Evolutionary conservation across 1,284 basidiomycete species (phyloP).

Genomic region (Fomitopsis palustris): DNA sequence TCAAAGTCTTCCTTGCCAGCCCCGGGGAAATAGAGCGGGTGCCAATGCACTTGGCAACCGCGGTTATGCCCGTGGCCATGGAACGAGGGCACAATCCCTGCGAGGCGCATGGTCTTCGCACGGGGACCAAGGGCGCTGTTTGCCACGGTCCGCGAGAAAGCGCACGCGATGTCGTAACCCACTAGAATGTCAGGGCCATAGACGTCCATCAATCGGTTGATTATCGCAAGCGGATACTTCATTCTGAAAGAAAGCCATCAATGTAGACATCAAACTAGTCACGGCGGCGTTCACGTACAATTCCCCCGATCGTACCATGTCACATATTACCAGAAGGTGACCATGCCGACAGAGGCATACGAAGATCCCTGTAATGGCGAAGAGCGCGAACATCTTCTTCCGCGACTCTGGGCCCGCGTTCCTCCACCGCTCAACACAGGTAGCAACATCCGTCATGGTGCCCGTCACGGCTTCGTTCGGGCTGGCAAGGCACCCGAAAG

Average conservation of each 20-base stretch:
- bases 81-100: constrained; percentile 16
- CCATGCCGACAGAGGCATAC: constrained; percentile 14
- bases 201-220: constrained; percentile 22
- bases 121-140: constrained; percentile 21
- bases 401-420: constrained; percentile 20
- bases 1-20: constrained; percentile 37
- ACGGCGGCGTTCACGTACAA: constrained; percentile 21
- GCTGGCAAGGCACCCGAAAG: neutral
- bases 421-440: constrained; percentile 16
- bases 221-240: constrained; percentile 32
- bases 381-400: constrained; percentile 30
- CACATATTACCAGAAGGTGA: constrained; percentile 26
- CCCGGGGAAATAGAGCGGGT: constrained; percentile 27
- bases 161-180: constrained; percentile 36
- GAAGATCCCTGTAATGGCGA: constrained; percentile 33
- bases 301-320: constrained; percentile 36
- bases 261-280: no score
- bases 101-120: constrained; percentile 1
- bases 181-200: constrained; percentile 18
- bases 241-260: constrained; percentile 20
- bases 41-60: constrained; percentile 28
- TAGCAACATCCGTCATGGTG: neutral
- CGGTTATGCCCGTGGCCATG: constrained; percentile 23
- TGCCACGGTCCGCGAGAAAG: constrained; percentile 22
- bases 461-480: no score